These are phyloP conservation scores for Bipolaris zeicola DNA, from an alignment of 2,329 filamentous ascomycete species.

Conservation along the genomic window DNA sequence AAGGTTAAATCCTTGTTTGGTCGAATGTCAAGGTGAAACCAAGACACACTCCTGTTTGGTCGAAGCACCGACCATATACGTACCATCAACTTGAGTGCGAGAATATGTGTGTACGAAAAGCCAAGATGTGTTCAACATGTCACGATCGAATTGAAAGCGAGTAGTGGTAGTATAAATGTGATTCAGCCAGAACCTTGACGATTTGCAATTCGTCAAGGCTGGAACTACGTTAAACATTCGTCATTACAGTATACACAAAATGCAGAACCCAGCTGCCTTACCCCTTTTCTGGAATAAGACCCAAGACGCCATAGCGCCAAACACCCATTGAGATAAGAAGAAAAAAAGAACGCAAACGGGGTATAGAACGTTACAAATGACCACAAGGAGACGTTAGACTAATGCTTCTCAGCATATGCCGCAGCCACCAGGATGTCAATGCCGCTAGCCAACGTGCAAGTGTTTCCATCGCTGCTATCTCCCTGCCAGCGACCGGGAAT, in stretches of 20 bases:
- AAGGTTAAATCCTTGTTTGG: background rate
- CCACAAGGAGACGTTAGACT: background rate
- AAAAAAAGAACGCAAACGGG: background rate
- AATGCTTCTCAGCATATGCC: conserved; percentile 16
- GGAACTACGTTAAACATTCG: background rate
- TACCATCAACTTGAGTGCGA: background rate
- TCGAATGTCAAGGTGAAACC: background rate
- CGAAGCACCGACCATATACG: background rate
- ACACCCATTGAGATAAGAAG: background rate
- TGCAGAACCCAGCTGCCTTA: background rate
- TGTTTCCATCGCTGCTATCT: conserved; percentile 56
- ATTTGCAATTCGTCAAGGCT: background rate
- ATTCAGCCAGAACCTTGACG: background rate
- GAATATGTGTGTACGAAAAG: background rate
- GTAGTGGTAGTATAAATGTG: background rate
- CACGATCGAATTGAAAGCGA: background rate
- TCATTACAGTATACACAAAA: conserved; percentile 14
- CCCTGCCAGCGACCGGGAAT: conserved; percentile 67
- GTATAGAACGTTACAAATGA: conserved; percentile 13
- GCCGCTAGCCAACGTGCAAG: conserved; percentile 66
- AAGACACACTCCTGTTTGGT: background rate
- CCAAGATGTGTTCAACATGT: background rate
- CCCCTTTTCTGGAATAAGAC: background rate
- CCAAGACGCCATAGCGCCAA: conserved; percentile 1
- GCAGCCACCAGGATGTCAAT: conserved; percentile 68